phyloP scores from a whole-genome alignment of 768 basidiomycete species.

The Boletus patriciae region DNA sequence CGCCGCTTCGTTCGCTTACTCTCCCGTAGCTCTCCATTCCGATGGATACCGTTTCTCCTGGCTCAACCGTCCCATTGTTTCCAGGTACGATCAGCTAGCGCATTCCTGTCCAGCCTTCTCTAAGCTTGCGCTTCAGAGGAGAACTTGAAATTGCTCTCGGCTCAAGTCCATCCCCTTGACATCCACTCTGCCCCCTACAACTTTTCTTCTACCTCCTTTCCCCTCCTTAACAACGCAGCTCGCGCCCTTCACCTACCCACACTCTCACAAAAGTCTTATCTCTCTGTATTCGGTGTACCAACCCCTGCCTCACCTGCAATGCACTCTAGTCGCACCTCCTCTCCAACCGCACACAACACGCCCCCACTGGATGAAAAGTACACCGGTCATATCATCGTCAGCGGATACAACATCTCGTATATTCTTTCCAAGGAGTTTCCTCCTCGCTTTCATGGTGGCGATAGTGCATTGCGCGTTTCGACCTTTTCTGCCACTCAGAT shows the following conservation, averaged over 20 bases:
- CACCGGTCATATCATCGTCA: conserved; percentile 74
- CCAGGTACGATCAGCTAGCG: conserved; percentile 47
- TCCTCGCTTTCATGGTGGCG: conserved; percentile 30
- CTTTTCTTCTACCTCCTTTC: conserved; percentile 62
- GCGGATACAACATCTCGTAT: conserved; percentile 73
- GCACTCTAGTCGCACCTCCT: conserved; percentile 37
- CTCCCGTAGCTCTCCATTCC: conserved; percentile 60
- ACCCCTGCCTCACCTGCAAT: conserved; percentile 34
- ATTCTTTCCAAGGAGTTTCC: conserved; percentile 69
- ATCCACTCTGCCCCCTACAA: conserved; percentile 69
- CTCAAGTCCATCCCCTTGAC: conserved; percentile 77
- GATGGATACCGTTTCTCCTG: conserved; percentile 64
- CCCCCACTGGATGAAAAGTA: conserved; percentile 64
- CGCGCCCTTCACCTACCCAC: conserved; percentile 66
- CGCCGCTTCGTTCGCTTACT: background rate
- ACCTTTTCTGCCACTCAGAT: conserved; percentile 32
- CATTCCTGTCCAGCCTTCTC: background rate
- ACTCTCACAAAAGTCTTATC: conserved; percentile 59
- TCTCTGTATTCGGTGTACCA: conserved; percentile 50
- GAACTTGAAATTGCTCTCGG: conserved; percentile 70
- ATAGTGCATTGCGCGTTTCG: conserved; percentile 23
- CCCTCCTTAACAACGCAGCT: conserved; percentile 67
- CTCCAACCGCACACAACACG: conserved; percentile 32
- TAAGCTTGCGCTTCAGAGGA: conserved; percentile 53
- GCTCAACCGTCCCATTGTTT: conserved; percentile 68